Percentiles rank a stretch among this genome's conserved stretches.
phyloP scores from a whole-genome alignment of 2,329 filamentous ascomycete species.

The Calonectria pseudoturangicola region DNA sequence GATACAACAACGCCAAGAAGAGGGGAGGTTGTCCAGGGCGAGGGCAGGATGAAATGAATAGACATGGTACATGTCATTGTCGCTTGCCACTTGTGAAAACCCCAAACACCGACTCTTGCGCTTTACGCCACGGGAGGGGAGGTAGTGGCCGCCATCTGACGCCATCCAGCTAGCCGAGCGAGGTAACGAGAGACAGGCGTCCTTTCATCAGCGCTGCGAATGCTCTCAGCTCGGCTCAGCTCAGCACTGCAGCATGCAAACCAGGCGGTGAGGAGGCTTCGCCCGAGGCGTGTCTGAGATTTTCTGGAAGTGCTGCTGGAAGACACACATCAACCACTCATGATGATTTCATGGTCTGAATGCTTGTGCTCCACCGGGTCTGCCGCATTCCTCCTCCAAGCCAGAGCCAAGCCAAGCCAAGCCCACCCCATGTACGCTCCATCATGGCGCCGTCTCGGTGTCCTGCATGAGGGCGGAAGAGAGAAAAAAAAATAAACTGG shows the following conservation, averaged over 20 bases:
- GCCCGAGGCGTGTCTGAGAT: slow-evolving; percentile 13
- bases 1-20: neutral
- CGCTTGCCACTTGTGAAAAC: slow-evolving; percentile 31
- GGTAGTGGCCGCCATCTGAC: slow-evolving; percentile 35
- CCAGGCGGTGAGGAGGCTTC: slow-evolving; percentile 19
- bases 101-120: slow-evolving; percentile 42
- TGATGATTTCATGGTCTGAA: slow-evolving; percentile 25
- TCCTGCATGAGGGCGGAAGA: slow-evolving; percentile 49
- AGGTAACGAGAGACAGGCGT: neutral
- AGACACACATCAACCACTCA: slow-evolving; percentile 21
- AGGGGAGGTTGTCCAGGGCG: neutral
- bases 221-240: slow-evolving; percentile 1
- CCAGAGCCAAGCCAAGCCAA: slow-evolving; percentile 14
- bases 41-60: neutral
- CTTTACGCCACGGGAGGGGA: slow-evolving; percentile 39
- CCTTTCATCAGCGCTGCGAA: neutral
- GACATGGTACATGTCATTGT: slow-evolving; percentile 25
- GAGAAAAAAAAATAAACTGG: slow-evolving; percentile 34
- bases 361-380: slow-evolving; percentile 46
- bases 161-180: slow-evolving; percentile 40
- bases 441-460: slow-evolving; percentile 33
- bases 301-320: slow-evolving; percentile 23
- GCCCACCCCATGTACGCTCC: slow-evolving; percentile 23
- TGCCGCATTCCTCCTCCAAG: slow-evolving; percentile 50
- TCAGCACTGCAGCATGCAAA: neutral